These are phyloP conservation scores for Podaxis rugospora DNA, from an alignment of 768 basidiomycete genomes.

Conservation along the genomic window DNA sequence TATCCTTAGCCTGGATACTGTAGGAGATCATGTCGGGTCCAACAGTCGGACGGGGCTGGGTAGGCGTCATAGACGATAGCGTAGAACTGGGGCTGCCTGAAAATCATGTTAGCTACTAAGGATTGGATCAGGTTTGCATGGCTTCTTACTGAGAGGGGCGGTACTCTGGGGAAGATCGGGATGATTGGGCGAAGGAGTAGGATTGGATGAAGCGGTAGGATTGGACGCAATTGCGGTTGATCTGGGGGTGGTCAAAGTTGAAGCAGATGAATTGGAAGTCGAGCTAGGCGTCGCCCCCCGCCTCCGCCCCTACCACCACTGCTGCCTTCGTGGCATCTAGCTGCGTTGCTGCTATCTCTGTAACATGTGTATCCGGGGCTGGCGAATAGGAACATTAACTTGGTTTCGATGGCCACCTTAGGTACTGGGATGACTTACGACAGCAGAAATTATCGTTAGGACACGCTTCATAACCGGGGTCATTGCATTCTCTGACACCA, in stretches of 20 bases:
- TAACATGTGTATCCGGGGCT: not conserved
- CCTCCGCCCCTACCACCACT: not conserved
- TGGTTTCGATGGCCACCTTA: not conserved
- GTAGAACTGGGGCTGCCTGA: not conserved
- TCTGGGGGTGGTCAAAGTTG: not conserved
- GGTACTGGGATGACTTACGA: not conserved
- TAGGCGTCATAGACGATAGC: not conserved
- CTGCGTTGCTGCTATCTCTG: not conserved
- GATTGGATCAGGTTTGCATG: not conserved
- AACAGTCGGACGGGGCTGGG: not conserved
- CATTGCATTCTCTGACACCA: not conserved
- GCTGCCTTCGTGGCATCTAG: not conserved
- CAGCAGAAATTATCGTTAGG: conserved; percentile 1
- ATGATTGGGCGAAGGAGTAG: not conserved
- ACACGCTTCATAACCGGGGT: not conserved
- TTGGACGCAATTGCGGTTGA: not conserved
- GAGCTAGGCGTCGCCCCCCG: not conserved
- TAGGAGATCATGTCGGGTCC: not conserved
- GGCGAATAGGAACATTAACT: not conserved
- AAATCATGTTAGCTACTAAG: not conserved
- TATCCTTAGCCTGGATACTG: not conserved
- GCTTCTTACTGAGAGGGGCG: not conserved
- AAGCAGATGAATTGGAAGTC: not conserved
- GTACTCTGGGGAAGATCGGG: not conserved
- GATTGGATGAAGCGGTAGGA: too few relatives aligned